phyloP scores from a whole-genome alignment of 2,329 filamentous ascomycete genomes.

The Leptographium procerum region DNA sequence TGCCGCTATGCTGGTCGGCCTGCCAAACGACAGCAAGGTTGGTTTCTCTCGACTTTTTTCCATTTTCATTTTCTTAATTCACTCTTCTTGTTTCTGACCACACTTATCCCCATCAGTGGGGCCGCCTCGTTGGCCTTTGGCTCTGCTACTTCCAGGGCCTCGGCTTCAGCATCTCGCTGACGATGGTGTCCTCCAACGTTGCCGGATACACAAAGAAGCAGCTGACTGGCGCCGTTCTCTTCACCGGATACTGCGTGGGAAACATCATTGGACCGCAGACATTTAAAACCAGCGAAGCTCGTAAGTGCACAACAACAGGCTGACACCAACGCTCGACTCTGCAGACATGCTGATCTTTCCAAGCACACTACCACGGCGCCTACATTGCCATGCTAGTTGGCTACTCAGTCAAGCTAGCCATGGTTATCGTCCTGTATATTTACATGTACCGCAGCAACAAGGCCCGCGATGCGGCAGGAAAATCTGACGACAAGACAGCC shows the following conservation, averaged over 20 bases:
- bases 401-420: conserved; percentile 38
- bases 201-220: conserved; percentile 45
- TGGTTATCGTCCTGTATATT: conserved; percentile 37
- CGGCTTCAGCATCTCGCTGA: conserved; percentile 39
- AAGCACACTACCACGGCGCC: conserved; percentile 31
- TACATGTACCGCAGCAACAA: conserved; percentile 46
- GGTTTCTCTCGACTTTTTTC: neutral
- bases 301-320: neutral
- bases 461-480: conserved; percentile 36
- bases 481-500: conserved; percentile 21
- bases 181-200: conserved; percentile 40
- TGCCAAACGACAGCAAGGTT: conserved; percentile 16
- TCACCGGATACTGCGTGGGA: conserved; percentile 41
- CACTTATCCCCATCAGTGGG: conserved; percentile 27
- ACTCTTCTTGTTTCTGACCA: neutral
- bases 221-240: conserved; percentile 36
- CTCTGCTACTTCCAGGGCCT: conserved; percentile 20
- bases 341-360: neutral
- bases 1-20: conserved; percentile 36
- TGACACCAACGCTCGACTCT: neutral
- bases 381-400: conserved; percentile 46
- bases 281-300: conserved; percentile 35
- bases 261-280: conserved; percentile 45
- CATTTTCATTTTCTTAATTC: neutral
- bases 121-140: conserved; percentile 44